Base-by-base conservation (phyloP, 139 green algal species). In the Raphidocelis subcapitata region DNA sequence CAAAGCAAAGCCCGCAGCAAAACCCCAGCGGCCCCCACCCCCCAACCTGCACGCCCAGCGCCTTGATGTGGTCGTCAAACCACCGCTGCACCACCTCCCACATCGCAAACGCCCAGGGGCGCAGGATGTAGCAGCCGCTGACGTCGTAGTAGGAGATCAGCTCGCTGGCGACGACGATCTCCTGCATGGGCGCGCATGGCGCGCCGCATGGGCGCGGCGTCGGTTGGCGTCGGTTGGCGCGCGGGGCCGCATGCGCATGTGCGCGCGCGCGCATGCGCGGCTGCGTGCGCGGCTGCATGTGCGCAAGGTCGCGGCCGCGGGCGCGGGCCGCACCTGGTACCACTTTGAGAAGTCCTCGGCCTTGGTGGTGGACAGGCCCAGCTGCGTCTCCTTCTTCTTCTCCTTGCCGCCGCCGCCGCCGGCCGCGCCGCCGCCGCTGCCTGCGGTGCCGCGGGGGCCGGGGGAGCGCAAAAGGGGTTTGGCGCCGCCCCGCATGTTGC, bases 111-210 rank as follows among this genome's bases (percentile, higher is more conserved):
- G 96, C 87, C 84, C 89, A 96, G 29, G 96, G 96, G 4, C 96
- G 87, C 62, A 99, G 85, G 75, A 99, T 98, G 85, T 99, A 99
- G 87, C 96, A 99, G 29, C 95, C 95, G 15, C 92, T 97, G 12
- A 99, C 91, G 49, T 96, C 91, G 73, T 98, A 99, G 89, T 98
- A 98, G 70, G 65, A 76, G 79, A 87, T 87, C n/a, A 87, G 76
- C 76, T 89, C 81, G 16, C 52, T 65, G 0, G 81, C 73, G 31
- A 89, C 80, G 37, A 78, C 72, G 1, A 78, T 62, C 62, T 78
- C 72, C 3, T 49, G 41, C 41, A n/a, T n/a, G n/a, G n/a, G n/a
- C n/a, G n/a, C n/a, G n/a, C n/a, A n/a, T n/a, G n/a, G n/a, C n/a
- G n/a, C n/a, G n/a, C n/a, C n/a, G n/a, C n/a, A n/a, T n/a, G n/a